phyloP scores from a whole-genome alignment of 2,329 filamentous ascomycete species.

The Cadophora gregata region DNA sequence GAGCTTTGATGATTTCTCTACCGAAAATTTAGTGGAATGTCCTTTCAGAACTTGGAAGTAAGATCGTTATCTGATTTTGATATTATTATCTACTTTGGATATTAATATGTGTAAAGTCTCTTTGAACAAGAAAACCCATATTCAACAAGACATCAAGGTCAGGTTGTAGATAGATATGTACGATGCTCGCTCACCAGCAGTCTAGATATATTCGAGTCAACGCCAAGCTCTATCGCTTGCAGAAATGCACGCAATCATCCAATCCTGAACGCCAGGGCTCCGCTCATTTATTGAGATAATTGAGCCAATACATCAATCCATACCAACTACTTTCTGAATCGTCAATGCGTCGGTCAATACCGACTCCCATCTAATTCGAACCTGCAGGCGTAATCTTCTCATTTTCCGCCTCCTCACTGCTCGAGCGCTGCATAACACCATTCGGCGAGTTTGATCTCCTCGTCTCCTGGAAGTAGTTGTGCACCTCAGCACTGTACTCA shows the following conservation, averaged over 20 bases:
- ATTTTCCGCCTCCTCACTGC: neutral
- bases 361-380: neutral
- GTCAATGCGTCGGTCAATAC: neutral
- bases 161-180: too few relatives aligned
- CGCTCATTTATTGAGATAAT: neutral
- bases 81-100: neutral
- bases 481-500: slow-evolving; percentile 37
- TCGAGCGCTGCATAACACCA: neutral
- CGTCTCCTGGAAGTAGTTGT: slow-evolving; percentile 35
- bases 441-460: neutral
- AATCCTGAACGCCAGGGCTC: neutral
- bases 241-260: neutral
- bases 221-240: neutral
- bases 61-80: neutral
- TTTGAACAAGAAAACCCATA: too few relatives aligned
- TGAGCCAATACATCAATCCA: neutral
- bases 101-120: neutral
- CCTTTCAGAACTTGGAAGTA: neutral
- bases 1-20: too few relatives aligned
- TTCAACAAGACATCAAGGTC: too few relatives aligned
- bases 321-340: neutral
- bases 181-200: neutral
- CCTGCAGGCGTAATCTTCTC: slow-evolving; percentile 8
- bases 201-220: neutral
- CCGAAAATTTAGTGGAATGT: too few relatives aligned